Conservation (phyloP, 768 basidiomycete species). For the Xerocomus potaroensis region DNA sequence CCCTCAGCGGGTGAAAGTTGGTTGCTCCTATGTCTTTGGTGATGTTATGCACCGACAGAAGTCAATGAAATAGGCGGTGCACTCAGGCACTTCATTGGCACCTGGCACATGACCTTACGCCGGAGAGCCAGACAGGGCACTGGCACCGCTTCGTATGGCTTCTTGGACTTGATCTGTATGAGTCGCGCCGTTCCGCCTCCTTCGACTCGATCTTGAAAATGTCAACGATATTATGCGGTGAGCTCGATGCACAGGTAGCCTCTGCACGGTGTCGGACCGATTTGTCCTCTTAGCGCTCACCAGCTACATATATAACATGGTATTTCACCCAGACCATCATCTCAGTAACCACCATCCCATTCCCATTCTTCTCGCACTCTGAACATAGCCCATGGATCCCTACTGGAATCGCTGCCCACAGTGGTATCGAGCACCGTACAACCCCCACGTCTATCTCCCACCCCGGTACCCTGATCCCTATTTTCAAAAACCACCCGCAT, state of each 20-base stretch:
- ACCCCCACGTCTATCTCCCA: conserved; percentile 29
- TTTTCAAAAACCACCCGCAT: conserved; percentile 8
- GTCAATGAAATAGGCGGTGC: too few relatives aligned
- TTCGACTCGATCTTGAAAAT: neutral
- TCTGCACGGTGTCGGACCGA: conserved; percentile 2
- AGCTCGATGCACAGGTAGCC: neutral
- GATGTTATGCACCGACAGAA: too few relatives aligned
- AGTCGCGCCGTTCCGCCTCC: neutral
- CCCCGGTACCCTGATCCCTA: conserved; percentile 14
- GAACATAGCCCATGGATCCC: conserved; percentile 28
- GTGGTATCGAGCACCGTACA: conserved; percentile 27
- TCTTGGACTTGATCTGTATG: too few relatives aligned
- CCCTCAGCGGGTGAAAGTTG: too few relatives aligned
- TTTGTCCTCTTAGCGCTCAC: conserved; percentile 8
- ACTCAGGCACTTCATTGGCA: too few relatives aligned
- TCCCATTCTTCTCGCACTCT: conserved; percentile 3
- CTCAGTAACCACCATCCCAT: neutral
- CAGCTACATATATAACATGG: conserved; percentile 10
- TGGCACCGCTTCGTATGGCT: too few relatives aligned
- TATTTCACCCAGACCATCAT: neutral
- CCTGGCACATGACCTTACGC: too few relatives aligned
- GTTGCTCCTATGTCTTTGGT: too few relatives aligned
- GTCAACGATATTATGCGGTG: neutral
- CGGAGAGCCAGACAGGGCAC: too few relatives aligned
- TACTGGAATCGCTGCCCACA: conserved; percentile 11